A percentile compares a stretch with the other conserved stretches of the same genome.
phyloP scores from a whole-genome alignment of 768 basidiomycete genomes.

The Leccinum disarticulatum region DNA sequence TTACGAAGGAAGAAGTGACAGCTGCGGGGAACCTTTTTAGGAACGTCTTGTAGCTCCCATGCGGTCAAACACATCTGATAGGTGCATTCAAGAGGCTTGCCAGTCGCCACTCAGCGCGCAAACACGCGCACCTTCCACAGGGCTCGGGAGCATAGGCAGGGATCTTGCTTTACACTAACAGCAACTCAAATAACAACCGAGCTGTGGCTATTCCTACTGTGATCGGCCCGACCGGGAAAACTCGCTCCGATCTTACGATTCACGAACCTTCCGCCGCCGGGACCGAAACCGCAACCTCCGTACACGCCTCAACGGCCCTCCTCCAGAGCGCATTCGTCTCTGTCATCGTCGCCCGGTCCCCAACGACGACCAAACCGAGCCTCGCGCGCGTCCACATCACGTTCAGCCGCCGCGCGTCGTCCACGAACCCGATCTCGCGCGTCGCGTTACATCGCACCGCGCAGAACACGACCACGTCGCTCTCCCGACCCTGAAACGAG shows the following conservation, averaged over 20 bases:
- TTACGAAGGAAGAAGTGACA: too few relatives aligned
- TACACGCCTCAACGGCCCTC: constrained; percentile 42
- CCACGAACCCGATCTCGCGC: constrained; percentile 64
- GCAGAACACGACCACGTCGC: constrained; percentile 64
- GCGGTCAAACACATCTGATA: neutral
- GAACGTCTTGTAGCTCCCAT: neutral
- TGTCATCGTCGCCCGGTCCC: constrained; percentile 51
- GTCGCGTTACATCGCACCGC: constrained; percentile 61
- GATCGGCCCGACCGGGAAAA: too few relatives aligned
- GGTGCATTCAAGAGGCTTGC: neutral
- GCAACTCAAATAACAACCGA: too few relatives aligned
- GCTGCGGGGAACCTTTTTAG: too few relatives aligned
- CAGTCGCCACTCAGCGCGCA: neutral
- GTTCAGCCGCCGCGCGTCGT: constrained; percentile 58
- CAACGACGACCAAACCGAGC: constrained; percentile 59
- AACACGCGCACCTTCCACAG: too few relatives aligned
- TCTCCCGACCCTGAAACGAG: constrained; percentile 68
- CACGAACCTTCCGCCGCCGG: neutral
- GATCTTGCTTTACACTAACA: too few relatives aligned
- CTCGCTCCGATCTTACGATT: too few relatives aligned
- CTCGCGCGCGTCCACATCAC: constrained; percentile 72
- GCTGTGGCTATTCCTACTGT: too few relatives aligned
- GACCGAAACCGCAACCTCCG: constrained; percentile 21
- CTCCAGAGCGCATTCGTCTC: constrained; percentile 48
- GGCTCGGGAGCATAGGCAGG: too few relatives aligned